These are phyloP conservation scores for Astrocystis sublimbata DNA, from an alignment of 495 filamentous ascomycete genomes.

Conservation along the genomic window DNA sequence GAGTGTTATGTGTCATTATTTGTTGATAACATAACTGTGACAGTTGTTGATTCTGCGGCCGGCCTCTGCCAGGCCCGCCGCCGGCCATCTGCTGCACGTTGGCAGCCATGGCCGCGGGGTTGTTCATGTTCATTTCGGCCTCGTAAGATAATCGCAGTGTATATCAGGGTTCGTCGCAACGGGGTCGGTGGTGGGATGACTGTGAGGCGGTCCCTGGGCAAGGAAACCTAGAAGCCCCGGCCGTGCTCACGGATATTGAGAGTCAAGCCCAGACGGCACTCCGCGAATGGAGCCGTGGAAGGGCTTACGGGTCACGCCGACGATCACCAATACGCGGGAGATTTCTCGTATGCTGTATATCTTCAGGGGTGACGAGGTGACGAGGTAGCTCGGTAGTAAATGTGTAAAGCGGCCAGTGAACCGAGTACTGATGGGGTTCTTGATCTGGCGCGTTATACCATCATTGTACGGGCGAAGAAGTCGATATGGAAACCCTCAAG, in stretches of 20 bases:
- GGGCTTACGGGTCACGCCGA: slow-evolving; percentile 12
- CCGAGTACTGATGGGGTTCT: neutral
- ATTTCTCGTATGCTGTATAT: neutral
- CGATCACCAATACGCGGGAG: neutral
- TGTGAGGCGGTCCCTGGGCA: neutral
- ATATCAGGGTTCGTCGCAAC: neutral
- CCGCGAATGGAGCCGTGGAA: slow-evolving; percentile 23
- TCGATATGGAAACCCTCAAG: neutral
- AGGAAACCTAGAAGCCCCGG: neutral
- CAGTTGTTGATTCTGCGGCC: slow-evolving; percentile 37
- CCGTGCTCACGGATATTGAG: slow-evolving; percentile 9
- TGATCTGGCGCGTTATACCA: slow-evolving; percentile 4
- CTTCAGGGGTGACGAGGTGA: neutral
- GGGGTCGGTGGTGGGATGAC: neutral
- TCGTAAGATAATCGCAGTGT: neutral
- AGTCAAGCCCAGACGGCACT: neutral
- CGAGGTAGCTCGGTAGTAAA: neutral
- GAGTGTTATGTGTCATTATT: slow-evolving; percentile 22
- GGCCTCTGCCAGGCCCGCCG: slow-evolving; percentile 26
- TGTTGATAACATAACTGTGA: slow-evolving; percentile 31
- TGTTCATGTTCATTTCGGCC: neutral
- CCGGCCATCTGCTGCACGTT: slow-evolving; percentile 48
- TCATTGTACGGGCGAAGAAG: slow-evolving; percentile 1
- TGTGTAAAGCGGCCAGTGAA: neutral
- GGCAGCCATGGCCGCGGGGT: slow-evolving; percentile 50